These are phyloP conservation scores for Hypsizygus ulmarius DNA, from an alignment of 1,284 basidiomycete genomes.

Conservation along the genomic window DNA sequence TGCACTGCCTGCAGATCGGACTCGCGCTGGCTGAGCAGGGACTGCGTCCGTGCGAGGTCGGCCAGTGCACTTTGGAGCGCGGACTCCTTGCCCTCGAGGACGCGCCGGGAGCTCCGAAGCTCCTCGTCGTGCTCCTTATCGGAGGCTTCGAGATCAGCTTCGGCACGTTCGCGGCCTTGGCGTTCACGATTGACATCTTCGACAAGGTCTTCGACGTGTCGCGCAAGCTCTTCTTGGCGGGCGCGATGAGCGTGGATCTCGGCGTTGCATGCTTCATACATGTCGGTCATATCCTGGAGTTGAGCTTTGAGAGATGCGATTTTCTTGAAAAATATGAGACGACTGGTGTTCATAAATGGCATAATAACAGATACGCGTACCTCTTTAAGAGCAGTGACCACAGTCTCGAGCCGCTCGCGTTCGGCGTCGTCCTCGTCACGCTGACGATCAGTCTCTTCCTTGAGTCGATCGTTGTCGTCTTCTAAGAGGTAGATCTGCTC, in stretches of 20 bases:
- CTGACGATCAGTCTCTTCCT: conserved; percentile 30
- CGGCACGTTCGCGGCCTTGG: conserved; percentile 52
- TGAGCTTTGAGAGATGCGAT: conserved; percentile 56
- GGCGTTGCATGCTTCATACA: conserved; percentile 57
- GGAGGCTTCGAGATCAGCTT: conserved; percentile 52
- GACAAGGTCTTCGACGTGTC: conserved; percentile 74
- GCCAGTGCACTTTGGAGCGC: conserved; percentile 59
- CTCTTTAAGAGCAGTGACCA: conserved; percentile 76
- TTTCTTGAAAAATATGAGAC: conserved; percentile 48
- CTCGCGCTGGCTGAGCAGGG: conserved; percentile 64
- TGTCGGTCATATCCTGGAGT: conserved; percentile 57
- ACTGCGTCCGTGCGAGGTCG: conserved; percentile 61
- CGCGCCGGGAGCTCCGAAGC: conserved; percentile 55
- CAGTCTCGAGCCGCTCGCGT: conserved; percentile 67
- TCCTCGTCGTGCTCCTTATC: conserved; percentile 60
- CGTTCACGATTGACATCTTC: conserved; percentile 59
- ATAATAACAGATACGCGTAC: conserved; percentile 33
- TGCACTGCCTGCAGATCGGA: conserved; percentile 77
- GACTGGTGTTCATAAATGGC: not conserved
- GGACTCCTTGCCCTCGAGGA: conserved; percentile 65
- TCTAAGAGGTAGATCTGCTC: conserved; percentile 56
- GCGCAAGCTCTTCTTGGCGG: conserved; percentile 73
- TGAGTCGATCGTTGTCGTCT: conserved; percentile 54
- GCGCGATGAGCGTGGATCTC: conserved; percentile 61
- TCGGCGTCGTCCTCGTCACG: conserved; percentile 69